Evolutionary conservation across 441 rosid species (phyloP).

Genomic region (Adansonia rubrostipa): DNA sequence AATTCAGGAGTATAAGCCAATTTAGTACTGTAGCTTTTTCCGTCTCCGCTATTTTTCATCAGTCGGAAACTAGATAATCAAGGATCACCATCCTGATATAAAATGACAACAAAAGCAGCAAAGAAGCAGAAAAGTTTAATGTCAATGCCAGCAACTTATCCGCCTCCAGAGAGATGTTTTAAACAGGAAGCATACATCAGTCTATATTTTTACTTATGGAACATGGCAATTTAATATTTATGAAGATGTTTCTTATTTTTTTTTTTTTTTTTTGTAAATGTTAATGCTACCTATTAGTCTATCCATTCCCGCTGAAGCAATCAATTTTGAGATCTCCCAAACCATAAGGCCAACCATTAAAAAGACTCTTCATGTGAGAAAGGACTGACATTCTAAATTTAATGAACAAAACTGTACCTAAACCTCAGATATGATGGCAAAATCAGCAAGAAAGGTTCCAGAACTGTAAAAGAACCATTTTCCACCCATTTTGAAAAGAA

Average conservation of each 20-base stretch:
- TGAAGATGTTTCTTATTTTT: neutral
- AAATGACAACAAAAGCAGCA: constrained; percentile 17
- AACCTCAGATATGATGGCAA: neutral
- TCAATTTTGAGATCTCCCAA: neutral
- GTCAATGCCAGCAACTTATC: neutral
- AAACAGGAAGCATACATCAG: neutral
- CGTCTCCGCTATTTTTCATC: constrained; percentile 75
- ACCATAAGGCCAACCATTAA: neutral
- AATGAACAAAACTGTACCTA: neutral
- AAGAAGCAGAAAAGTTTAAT: neutral
- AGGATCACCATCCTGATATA: constrained; percentile 66
- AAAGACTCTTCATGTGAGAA: neutral
- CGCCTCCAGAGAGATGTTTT: neutral
- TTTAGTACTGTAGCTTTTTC: constrained; percentile 75
- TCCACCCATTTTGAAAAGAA: neutral
- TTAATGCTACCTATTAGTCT: neutral
- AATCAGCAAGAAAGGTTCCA: neutral
- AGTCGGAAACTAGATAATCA: constrained; percentile 70
- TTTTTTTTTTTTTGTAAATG: neutral
- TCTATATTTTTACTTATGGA: neutral
- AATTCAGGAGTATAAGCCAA: constrained; percentile 79
- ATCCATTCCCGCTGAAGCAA: neutral
- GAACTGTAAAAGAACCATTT: neutral
- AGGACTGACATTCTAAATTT: neutral
- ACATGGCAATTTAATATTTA: neutral